Conservation (phyloP, 495 filamentous ascomycete genomes). For the Xylaria scruposa region DNA sequence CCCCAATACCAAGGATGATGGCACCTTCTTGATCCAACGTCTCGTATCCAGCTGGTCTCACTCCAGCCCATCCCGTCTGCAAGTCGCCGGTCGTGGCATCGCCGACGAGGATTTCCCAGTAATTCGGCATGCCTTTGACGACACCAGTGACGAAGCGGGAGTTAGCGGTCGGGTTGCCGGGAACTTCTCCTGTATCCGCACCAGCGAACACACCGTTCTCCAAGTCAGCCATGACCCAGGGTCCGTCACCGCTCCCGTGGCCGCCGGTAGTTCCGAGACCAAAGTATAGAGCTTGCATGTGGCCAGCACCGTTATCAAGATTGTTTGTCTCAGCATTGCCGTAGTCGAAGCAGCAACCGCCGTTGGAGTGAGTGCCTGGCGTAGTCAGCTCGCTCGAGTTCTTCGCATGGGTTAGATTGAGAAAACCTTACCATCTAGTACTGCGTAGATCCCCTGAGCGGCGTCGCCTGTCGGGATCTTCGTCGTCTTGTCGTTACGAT, state of each 20-base stretch:
- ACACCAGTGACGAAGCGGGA: constrained; percentile 4
- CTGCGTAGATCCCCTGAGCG: constrained; percentile 3
- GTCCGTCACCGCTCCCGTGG: neutral
- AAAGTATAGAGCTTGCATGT: neutral
- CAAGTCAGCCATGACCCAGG: constrained; percentile 15
- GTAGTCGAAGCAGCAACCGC: neutral
- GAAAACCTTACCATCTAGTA: neutral
- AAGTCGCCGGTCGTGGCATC: constrained; percentile 5
- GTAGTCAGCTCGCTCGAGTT: no score
- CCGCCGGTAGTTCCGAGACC: constrained; percentile 5
- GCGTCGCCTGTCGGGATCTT: constrained; percentile 9
- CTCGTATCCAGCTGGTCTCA: constrained; percentile 6
- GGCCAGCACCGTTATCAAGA: neutral
- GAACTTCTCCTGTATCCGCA: neutral
- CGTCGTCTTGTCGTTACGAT: constrained; percentile 4
- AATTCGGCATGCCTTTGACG: constrained; percentile 11
- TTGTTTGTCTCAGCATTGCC: neutral
- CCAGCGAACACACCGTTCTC: constrained; percentile 12
- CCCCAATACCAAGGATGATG: constrained; percentile 8
- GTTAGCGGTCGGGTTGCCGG: constrained; percentile 1
- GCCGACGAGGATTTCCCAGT: constrained; percentile 7
- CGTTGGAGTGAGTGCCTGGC: neutral
- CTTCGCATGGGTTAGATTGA: no score
- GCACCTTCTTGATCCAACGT: neutral
- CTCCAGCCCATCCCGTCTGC: neutral